These are phyloP conservation scores for Leptographium lundbergii DNA, from an alignment of 2,329 filamentous ascomycete genomes.

Conservation along the genomic window DNA sequence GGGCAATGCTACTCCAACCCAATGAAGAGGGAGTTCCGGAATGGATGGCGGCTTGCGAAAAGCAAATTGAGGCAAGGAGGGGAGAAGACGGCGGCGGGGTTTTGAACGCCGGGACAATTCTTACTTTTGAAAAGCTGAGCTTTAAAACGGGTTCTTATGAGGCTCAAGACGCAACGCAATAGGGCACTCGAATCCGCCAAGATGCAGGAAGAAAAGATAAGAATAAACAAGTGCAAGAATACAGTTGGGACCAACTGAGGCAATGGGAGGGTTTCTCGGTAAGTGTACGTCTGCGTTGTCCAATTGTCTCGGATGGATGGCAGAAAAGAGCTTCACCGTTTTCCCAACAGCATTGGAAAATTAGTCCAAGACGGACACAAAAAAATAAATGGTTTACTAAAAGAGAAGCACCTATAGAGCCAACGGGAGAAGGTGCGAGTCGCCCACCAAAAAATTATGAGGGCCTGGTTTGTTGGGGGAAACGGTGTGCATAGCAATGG, in stretches of 20 bases:
- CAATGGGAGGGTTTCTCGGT: background rate
- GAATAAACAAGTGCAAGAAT: background rate
- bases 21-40: slow-evolving; percentile 14
- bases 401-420: background rate
- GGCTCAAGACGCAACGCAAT: background rate
- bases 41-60: background rate
- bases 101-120: background rate
- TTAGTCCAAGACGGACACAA: background rate
- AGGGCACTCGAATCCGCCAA: background rate
- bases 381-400: background rate
- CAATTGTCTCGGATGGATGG: slow-evolving; percentile 7
- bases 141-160: background rate
- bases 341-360: slow-evolving; percentile 12
- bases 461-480: slow-evolving; percentile 12
- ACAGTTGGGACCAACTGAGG: background rate
- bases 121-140: background rate
- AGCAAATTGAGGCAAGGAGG: background rate
- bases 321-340: slow-evolving; percentile 3
- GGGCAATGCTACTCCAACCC: slow-evolving; percentile 10
- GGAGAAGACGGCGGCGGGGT: background rate
- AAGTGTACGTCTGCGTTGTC: background rate
- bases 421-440: slow-evolving; percentile 10
- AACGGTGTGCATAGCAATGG: background rate
- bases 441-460: slow-evolving; percentile 5
- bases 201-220: background rate